Percentiles rank a stretch among this genome's conserved stretches.
phyloP scores from a whole-genome alignment of 768 basidiomycete species.

The Sarcomyxa edulis region DNA sequence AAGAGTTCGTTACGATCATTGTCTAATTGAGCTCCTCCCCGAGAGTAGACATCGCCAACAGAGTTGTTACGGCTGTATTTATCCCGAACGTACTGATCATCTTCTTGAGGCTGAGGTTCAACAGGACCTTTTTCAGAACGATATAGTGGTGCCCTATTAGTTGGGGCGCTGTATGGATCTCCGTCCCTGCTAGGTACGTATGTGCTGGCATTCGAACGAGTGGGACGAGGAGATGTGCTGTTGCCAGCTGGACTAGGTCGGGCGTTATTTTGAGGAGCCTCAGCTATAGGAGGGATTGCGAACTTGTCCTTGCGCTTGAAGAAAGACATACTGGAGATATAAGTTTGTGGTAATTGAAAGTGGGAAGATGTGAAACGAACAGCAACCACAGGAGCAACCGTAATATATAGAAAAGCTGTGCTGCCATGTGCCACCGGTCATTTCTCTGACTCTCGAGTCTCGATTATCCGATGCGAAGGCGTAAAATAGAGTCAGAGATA shows the following conservation, averaged over 20 bases:
- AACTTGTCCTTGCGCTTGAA: constrained; percentile 64
- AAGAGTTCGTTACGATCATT: constrained; percentile 71
- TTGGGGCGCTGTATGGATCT: constrained; percentile 41
- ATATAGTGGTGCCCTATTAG: constrained; percentile 1
- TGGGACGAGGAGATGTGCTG: constrained; percentile 33
- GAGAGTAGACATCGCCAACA: constrained; percentile 62
- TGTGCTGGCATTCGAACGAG: constrained; percentile 51
- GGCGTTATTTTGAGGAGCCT: constrained; percentile 26
- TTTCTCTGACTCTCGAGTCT: too few species aligned
- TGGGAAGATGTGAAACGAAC: constrained; percentile 8
- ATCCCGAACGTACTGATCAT: constrained; percentile 25
- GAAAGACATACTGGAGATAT: constrained; percentile 57
- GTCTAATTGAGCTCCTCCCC: constrained; percentile 55
- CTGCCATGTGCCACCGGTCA: too few species aligned
- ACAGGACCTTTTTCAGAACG: too few species aligned
- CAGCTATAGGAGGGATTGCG: constrained; percentile 68
- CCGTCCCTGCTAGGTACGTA: constrained; percentile 71
- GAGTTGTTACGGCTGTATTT: constrained; percentile 47
- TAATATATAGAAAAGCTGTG: too few species aligned
- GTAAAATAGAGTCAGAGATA: too few species aligned
- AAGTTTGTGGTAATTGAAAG: constrained; percentile 13
- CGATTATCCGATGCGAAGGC: too few species aligned
- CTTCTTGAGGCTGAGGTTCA: constrained; percentile 6
- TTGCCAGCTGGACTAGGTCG: constrained; percentile 23
- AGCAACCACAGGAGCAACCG: too few species aligned